These are phyloP conservation scores for Platanthera zijinensis DNA, from an alignment of 106 monocot species.

Conservation along the genomic window DNA sequence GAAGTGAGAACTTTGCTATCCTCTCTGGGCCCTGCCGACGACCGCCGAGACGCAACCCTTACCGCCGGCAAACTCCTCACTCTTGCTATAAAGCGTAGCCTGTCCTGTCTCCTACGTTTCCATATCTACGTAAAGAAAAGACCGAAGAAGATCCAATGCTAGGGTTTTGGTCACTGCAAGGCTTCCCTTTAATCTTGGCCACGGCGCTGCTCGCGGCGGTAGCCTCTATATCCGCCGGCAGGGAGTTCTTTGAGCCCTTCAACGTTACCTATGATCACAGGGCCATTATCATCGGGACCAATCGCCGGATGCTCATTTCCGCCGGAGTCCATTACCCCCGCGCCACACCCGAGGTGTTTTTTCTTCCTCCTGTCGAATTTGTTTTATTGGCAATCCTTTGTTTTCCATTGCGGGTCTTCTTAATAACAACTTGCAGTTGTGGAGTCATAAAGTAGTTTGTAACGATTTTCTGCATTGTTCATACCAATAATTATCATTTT, in stretches of 20 bases:
- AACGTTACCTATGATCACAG: slow-evolving; percentile 93
- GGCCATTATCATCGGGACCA: slow-evolving; percentile 61
- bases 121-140: neutral
- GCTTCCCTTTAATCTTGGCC: neutral
- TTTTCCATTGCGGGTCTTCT: neutral
- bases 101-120: too few species aligned
- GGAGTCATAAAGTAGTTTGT: neutral
- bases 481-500: too few species aligned
- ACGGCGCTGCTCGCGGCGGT: slow-evolving; percentile 3
- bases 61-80: too few species aligned
- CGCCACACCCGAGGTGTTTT: slow-evolving; percentile 64
- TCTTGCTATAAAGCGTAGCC: too few species aligned
- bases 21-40: too few species aligned
- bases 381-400: neutral
- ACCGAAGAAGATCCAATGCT: slow-evolving; percentile 1
- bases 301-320: slow-evolving; percentile 89
- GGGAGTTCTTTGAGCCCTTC: slow-evolving; percentile 68
- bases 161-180: neutral
- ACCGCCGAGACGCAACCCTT: too few species aligned
- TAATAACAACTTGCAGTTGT: neutral
- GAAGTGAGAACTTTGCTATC: too few species aligned
- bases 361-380: neutral
- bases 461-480: neutral
- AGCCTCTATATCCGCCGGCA: slow-evolving; percentile 7
- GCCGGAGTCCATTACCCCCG: slow-evolving; percentile 93